Conservation (phyloP, 441 rosid species). For the Daphne laureola region DNA sequence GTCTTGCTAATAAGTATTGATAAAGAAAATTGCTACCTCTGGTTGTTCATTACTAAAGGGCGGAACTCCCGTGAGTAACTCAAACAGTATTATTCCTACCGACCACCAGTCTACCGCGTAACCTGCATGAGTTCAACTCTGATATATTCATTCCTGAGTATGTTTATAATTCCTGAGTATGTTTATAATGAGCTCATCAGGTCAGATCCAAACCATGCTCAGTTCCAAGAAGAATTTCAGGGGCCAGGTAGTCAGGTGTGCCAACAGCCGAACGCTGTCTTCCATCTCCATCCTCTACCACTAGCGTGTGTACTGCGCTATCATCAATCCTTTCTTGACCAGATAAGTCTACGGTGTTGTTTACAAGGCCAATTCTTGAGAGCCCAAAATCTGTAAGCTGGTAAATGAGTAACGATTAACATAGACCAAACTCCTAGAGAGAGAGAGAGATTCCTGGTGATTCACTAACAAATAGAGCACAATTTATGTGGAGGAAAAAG, state of each 20-base stretch:
- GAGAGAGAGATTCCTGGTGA: neutral
- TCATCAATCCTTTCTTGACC: constrained; percentile 36
- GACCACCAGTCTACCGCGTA: constrained; percentile 92
- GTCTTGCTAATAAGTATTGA: no score
- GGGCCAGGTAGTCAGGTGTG: constrained; percentile 87
- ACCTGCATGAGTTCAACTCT: constrained; percentile 41
- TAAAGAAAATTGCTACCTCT: constrained; percentile 39
- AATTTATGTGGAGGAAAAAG: no score
- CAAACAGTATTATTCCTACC: constrained; percentile 80
- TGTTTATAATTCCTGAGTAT: constrained; percentile 13
- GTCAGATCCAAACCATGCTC: constrained; percentile 52
- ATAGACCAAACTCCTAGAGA: neutral
- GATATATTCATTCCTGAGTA: constrained; percentile 19
- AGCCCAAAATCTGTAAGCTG: constrained; percentile 95
- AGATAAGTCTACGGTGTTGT: constrained; percentile 72
- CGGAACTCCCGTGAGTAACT: constrained; percentile 74
- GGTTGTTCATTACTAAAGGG: constrained; percentile 68
- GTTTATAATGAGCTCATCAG: constrained; percentile 13
- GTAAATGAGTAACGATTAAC: constrained; percentile 28
- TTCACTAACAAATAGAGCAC: no score
- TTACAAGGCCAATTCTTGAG: constrained; percentile 80
- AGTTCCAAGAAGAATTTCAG: constrained; percentile 90
- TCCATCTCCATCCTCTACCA: constrained; percentile 38
- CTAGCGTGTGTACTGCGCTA: constrained; percentile 28
- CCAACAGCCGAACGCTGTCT: constrained; percentile 63